These are phyloP conservation scores for Echites panduratus DNA, from an alignment of 257 asterid genomes.

Conservation along the genomic window DNA sequence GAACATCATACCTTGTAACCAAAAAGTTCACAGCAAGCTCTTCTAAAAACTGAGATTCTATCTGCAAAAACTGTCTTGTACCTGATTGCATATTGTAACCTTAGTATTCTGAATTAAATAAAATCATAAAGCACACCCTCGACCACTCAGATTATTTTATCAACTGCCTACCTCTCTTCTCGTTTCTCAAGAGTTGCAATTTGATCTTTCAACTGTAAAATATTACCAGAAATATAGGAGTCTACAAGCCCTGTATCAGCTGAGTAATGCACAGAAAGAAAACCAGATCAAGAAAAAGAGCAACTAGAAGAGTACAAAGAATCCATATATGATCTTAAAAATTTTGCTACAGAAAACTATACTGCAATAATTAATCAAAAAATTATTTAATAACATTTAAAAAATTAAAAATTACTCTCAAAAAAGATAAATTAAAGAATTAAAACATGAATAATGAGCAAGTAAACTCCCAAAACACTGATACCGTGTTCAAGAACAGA, in stretches of 20 bases:
- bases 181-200: slow-evolving; percentile 96
- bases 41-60: slow-evolving; percentile 90
- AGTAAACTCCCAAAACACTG: not conserved
- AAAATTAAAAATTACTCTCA: not conserved
- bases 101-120: slow-evolving; percentile 29
- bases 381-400: too few relatives aligned
- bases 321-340: not conserved
- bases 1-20: slow-evolving; percentile 81
- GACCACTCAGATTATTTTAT: slow-evolving; percentile 16
- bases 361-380: too few relatives aligned
- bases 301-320: not conserved
- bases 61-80: slow-evolving; percentile 96
- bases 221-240: slow-evolving; percentile 78
- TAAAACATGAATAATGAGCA: not conserved
- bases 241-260: slow-evolving; percentile 89
- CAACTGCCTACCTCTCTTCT: slow-evolving; percentile 76
- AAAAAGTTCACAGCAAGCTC: slow-evolving; percentile 97
- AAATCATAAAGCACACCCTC: slow-evolving; percentile 14
- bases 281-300: slow-evolving; percentile 12
- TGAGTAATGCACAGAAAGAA: slow-evolving; percentile 24
- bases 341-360: not conserved
- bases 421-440: not conserved
- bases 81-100: slow-evolving; percentile 38
- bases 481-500: not conserved
- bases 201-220: slow-evolving; percentile 89